Conservation (phyloP, 495 filamentous ascomycete genomes). For the Bombardia bombarda region DNA sequence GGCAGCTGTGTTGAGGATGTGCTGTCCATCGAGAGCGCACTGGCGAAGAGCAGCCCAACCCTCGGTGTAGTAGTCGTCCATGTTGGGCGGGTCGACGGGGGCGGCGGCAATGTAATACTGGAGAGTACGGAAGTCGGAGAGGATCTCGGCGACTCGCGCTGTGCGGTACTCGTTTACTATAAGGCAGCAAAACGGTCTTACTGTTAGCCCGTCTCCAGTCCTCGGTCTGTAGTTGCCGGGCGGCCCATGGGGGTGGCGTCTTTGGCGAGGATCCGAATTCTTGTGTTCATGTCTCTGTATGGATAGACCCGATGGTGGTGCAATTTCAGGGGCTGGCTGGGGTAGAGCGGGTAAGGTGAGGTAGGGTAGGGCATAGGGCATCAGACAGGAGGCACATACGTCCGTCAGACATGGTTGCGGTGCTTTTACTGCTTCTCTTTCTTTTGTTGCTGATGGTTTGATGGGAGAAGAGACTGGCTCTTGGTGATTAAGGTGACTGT, state of each 20-base stretch:
- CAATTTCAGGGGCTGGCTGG: neutral
- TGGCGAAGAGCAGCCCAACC: slow-evolving; percentile 71
- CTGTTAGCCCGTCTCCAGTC: slow-evolving; percentile 21
- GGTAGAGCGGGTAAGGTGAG: slow-evolving; percentile 1
- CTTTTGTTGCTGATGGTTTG: neutral
- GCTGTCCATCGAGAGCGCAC: slow-evolving; percentile 65
- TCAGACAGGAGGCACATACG: too few species aligned
- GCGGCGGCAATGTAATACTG: slow-evolving; percentile 72
- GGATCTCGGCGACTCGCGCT: slow-evolving; percentile 72
- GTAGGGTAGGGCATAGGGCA: neutral
- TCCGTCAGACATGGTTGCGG: slow-evolving; percentile 25
- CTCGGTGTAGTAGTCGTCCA: slow-evolving; percentile 69
- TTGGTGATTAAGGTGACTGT: neutral
- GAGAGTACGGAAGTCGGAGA: slow-evolving; percentile 76
- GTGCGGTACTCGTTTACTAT: slow-evolving; percentile 80
- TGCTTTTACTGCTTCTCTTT: neutral
- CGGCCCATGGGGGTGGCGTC: too few species aligned
- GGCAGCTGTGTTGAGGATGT: slow-evolving; percentile 55
- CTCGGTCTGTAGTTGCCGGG: neutral
- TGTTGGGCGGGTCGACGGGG: slow-evolving; percentile 45
- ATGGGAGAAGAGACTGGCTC: neutral
- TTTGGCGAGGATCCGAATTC: too few species aligned
- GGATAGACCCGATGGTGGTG: neutral
- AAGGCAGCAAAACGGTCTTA: neutral
- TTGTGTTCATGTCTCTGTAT: too few species aligned